phyloP scores from a whole-genome alignment of 1,139 yeast species.

The Hanseniaspora gamundiae region DNA sequence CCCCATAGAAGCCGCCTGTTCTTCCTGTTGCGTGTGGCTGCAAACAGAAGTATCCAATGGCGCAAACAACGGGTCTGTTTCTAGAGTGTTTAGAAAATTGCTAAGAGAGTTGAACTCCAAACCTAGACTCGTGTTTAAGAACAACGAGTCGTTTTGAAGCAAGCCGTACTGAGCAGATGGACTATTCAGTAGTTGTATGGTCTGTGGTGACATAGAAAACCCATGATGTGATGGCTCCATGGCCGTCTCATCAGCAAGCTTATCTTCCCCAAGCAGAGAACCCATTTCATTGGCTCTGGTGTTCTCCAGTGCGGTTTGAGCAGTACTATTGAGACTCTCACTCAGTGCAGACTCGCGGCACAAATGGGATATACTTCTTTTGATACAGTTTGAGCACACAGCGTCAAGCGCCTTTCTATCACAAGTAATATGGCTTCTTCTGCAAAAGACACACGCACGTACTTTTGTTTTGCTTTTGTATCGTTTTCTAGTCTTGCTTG shows the following conservation, averaged over 20 bases:
- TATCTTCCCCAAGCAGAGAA: too few species aligned
- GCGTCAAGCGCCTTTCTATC: slow-evolving; percentile 44
- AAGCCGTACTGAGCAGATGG: slow-evolving; percentile 12
- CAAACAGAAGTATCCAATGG: too few species aligned
- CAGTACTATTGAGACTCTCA: too few species aligned
- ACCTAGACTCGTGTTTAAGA: slow-evolving; percentile 85
- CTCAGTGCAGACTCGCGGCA: slow-evolving; percentile 58
- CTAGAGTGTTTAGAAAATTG: slow-evolving; percentile 82
- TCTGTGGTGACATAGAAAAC: neutral
- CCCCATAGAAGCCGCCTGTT: neutral
- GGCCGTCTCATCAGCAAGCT: slow-evolving; percentile 10
- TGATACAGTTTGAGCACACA: slow-evolving; percentile 81
- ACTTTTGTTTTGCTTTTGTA: neutral
- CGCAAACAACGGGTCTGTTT: slow-evolving; percentile 46
- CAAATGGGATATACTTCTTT: slow-evolving; percentile 77
- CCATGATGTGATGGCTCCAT: neutral
- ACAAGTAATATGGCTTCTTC: slow-evolving; percentile 92
- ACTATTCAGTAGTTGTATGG: slow-evolving; percentile 12
- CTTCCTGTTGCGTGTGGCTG: neutral
- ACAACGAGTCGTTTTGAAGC: slow-evolving; percentile 41
- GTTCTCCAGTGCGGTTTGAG: slow-evolving; percentile 3
- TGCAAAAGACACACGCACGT: slow-evolving; percentile 80
- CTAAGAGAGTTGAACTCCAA: slow-evolving; percentile 85
- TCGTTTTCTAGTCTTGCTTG: neutral
- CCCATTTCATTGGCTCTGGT: too few species aligned